Percentiles rank a stretch among this genome's conserved stretches.
Conservation (phyloP, 2,329 filamentous ascomycete genomes). For the Fonsecaea multimorphosa region DNA sequence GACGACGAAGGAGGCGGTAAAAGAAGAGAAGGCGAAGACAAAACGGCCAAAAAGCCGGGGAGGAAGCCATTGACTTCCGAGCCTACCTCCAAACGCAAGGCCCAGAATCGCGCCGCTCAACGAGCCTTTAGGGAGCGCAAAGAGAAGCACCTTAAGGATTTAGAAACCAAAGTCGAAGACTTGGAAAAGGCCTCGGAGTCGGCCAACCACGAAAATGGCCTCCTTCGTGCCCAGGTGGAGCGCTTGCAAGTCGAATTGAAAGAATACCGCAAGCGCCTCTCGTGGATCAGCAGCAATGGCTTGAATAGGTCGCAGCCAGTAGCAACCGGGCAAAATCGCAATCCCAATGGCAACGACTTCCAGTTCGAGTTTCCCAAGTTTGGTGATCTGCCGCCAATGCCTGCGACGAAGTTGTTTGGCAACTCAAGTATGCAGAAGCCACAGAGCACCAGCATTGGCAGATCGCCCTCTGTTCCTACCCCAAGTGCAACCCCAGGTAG, state of each 20-base stretch:
- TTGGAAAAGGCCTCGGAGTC: conserved; percentile 81
- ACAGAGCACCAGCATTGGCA: conserved; percentile 11
- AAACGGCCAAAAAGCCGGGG: conserved; percentile 91
- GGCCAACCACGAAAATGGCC: conserved; percentile 82
- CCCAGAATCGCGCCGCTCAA: conserved; percentile 91
- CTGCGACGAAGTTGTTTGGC: conserved; percentile 29
- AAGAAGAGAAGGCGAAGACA: conserved; percentile 81
- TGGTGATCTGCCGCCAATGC: conserved; percentile 66
- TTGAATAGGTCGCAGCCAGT: conserved; percentile 53
- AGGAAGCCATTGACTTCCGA: conserved; percentile 95
- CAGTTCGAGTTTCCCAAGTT: conserved; percentile 97
- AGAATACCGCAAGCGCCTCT: conserved; percentile 88
- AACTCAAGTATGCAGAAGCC: conserved; percentile 19
- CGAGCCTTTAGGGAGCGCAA: conserved; percentile 93
- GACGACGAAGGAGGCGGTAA: conserved; percentile 73
- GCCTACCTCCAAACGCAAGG: conserved; percentile 84
- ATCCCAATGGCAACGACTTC: conserved; percentile 70
- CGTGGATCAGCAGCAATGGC: conserved; percentile 62
- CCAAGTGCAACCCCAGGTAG: conserved; percentile 13
- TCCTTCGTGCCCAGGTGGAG: conserved; percentile 85
- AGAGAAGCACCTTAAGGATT: conserved; percentile 70
- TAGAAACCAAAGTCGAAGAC: conserved; percentile 64
- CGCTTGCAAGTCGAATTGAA: conserved; percentile 82
- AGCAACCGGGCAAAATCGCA: conserved; percentile 49
- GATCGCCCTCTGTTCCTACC: conserved; percentile 21